Evolutionary conservation across 139 green algal species (phyloP), one percentile per base, ranked within the genome.

Genomic region (Chlamydomonas incerta): DNA sequence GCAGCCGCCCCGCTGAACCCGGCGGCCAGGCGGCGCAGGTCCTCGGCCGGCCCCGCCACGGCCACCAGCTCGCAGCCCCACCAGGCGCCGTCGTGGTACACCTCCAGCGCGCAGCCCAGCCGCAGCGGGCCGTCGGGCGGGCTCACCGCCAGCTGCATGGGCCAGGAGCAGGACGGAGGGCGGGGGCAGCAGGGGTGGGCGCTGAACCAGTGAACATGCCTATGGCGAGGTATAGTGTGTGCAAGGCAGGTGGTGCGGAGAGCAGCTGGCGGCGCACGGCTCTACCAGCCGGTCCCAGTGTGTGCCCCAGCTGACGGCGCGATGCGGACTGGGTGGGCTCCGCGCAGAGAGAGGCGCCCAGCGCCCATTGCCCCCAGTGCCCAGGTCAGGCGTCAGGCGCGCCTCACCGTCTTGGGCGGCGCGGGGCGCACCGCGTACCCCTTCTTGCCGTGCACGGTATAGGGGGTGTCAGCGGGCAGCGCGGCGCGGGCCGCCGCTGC

Each of bases 11-110:
- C 28, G 63, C 63, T 46, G 0, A 3, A 8, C 41, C 41, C 41
- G 41, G 41, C 41, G 41, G 41, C 41, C 41, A 50, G 41, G 41
- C 41, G 41, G 6, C 8, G 5, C 29, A 83, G 50, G 26, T 17
- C 29, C 28, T 63, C 17, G n/a, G 20, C 63, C 37, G 63, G 77
- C 20, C 77, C 77, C 18, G 34, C 60, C 14, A 83, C 46, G 9
- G 9, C 77, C 77, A 74, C 29, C 29, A 83, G 63, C 4, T 41
- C 5, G 5, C 13, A 46, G 0, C 28, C 18, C 77, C 77, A 83
- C 77, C 77, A 83, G 21, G 77, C 77, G 15, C 41, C 65, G 63
- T 83, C 77, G 29, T 83, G 63, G 29, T 63, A 26, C 41, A 66
- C 77, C 18, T 83, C 41, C n/a, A 83, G 34, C 41, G 23, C 6